Evolutionary conservation across 2,329 filamentous ascomycete genomes (phyloP), one percentile per base, ranked within the genome.

Genomic region (Chalaropsis ovoidea): DNA sequence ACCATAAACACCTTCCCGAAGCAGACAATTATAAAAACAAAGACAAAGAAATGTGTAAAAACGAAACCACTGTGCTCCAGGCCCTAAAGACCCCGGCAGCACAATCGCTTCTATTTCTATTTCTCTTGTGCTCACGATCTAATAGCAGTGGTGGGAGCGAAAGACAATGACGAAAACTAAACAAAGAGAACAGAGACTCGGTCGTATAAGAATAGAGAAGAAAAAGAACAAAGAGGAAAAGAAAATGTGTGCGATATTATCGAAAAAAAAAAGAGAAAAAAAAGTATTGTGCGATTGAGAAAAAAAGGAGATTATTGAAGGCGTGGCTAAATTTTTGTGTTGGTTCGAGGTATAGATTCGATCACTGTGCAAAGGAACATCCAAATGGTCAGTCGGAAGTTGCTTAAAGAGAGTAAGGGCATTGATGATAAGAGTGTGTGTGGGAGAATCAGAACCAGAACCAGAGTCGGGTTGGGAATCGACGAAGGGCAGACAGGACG

Each of bases 301-400:
- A 39, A 43, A 45, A 63, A 63, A 58, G 13, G 13, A 58, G 54
- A 58, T 58, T 58, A 58, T 58, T n/a, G 54, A 22, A 24, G 54
- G 6, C 13, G 27, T 58, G 24, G 54, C 17, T 58, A 35, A 58
- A 35, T 58, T 58, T 58, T 58, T 17, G 22, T 35, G 31, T 35
- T 61, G 35, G n/a, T 42, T 39, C 60, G 24, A 5, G 60, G 11
- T 24, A 61, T 24, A 43, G 13, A 24, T 61, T 42, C 60, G 39
- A 45, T 61, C 19, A 61, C 39, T 42, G 42, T 42, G 42, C 39
- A 27, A 13, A 8, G 60, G 19, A 61, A 61, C 3, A 45, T 61
- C 19, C 39, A 42, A 22, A 43, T 58, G n/a, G 54, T 58, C 27
- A 58, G 54, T 58, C 54, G 54, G 7, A 35, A 17, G 54, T 35